Evolutionary conservation across 208 protist genomes (phyloP).

Genomic region (Lotmaria passim): DNA sequence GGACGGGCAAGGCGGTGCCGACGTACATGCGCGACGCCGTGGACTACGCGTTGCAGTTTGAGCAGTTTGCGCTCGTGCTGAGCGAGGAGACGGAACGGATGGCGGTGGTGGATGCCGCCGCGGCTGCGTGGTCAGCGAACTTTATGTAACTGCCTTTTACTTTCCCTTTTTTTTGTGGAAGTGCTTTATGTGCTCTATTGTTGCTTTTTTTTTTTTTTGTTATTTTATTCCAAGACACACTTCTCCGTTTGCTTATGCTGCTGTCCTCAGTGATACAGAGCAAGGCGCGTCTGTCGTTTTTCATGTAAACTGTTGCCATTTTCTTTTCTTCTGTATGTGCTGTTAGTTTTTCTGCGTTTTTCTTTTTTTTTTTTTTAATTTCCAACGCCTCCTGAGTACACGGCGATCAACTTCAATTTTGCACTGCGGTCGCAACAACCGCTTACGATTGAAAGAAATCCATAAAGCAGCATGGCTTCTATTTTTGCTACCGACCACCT

Average conservation of each 20-base stretch:
- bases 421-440: too few relatives aligned
- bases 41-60: constrained; percentile 50
- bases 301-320: constrained; percentile 18
- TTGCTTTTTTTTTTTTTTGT: constrained; percentile 24
- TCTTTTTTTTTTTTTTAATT: constrained; percentile 25
- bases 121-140: not conserved
- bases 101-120: constrained; percentile 48
- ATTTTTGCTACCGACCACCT: too few relatives aligned
- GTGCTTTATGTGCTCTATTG: not conserved
- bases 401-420: too few relatives aligned
- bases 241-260: too few relatives aligned
- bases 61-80: constrained; percentile 47
- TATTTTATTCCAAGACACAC: constrained; percentile 12
- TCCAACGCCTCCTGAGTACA: too few relatives aligned
- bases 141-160: not conserved
- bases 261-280: not conserved
- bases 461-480: too few relatives aligned
- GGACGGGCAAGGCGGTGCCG: constrained; percentile 19
- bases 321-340: constrained; percentile 22
- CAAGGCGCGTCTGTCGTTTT: not conserved
- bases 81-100: constrained; percentile 74
- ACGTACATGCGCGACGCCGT: constrained; percentile 47
- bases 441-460: too few relatives aligned
- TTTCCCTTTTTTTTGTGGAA: constrained; percentile 2
- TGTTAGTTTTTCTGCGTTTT: constrained; percentile 10